Conservation (phyloP, 1,139 yeast species). For the Scheffersomyces quercinus region DNA sequence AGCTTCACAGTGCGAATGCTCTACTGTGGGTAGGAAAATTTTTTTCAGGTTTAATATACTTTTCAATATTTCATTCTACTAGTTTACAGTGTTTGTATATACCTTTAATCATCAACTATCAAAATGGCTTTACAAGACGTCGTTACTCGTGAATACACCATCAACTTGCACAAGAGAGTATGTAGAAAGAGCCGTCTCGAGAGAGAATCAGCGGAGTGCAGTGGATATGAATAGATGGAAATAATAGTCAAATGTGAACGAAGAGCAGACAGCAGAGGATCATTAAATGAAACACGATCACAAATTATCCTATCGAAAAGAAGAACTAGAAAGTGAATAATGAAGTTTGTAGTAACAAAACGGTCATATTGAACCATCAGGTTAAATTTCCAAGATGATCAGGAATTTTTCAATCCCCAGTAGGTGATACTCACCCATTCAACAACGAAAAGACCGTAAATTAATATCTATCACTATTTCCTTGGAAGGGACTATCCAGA, state of each 20-base stretch:
- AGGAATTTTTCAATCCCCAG: no score
- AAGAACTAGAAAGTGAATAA: neutral
- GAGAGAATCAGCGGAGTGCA: neutral
- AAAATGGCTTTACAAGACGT: slow-evolving; percentile 98
- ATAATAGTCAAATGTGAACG: neutral
- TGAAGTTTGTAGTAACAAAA: neutral
- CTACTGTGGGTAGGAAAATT: slow-evolving; percentile 4
- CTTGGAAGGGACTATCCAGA: no score
- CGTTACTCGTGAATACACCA: slow-evolving; percentile 99
- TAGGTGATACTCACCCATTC: no score
- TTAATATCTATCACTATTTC: no score
- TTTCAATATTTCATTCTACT: neutral
- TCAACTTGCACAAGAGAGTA: slow-evolving; percentile 99
- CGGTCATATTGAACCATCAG: no score
- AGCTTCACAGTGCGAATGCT: neutral
- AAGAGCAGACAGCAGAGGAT: no score
- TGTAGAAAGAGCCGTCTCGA: slow-evolving; percentile 33
- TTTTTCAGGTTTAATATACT: neutral
- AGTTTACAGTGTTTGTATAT: neutral
- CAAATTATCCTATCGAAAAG: no score
- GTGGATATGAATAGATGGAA: neutral
- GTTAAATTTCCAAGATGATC: no score
- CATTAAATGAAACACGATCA: no score
- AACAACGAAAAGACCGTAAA: no score
- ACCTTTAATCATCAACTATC: slow-evolving; percentile 14